These are phyloP conservation scores for Beauveria sp. DNA, from an alignment of 2,329 filamentous ascomycete species.

Conservation along the genomic window DNA sequence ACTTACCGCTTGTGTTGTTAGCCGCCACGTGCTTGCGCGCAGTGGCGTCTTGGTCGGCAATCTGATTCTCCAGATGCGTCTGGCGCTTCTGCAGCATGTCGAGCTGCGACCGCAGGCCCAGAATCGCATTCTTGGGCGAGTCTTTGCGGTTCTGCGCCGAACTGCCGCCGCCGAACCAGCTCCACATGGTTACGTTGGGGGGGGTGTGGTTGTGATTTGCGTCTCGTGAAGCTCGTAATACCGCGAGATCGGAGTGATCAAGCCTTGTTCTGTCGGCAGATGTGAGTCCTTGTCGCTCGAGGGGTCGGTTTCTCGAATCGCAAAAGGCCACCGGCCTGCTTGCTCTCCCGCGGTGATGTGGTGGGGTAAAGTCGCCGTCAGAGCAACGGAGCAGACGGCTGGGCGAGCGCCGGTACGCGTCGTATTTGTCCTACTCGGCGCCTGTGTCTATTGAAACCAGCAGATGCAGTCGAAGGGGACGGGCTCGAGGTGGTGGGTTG, in stretches of 20 bases:
- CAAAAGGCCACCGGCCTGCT: not conserved
- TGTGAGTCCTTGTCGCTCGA: not conserved
- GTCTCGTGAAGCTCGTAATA: conserved; percentile 1
- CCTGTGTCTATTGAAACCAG: not conserved
- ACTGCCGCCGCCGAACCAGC: conserved; percentile 86
- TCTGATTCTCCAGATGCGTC: conserved; percentile 82
- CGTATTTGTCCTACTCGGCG: not conserved
- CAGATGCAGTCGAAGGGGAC: not conserved
- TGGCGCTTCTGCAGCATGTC: conserved; percentile 98
- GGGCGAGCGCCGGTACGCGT: not conserved
- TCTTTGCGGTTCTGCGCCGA: conserved; percentile 82
- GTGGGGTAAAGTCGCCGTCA: conserved; percentile 6
- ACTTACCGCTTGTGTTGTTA: conserved; percentile 83
- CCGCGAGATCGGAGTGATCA: too few relatives aligned
- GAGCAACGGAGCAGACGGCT: not conserved
- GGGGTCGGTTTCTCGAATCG: not conserved
- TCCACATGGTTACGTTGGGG: conserved; percentile 49
- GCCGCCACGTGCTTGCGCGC: conserved; percentile 76
- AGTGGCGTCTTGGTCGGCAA: conserved; percentile 83
- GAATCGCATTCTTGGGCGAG: conserved; percentile 92
- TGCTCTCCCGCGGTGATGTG: not conserved
- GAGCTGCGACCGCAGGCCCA: conserved; percentile 77
- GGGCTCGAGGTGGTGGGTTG: not conserved
- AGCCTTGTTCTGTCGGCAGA: not conserved
- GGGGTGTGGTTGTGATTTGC: not conserved